Evolutionary conservation across 768 basidiomycete species (phyloP).

Genomic region (Calocybe indica): DNA sequence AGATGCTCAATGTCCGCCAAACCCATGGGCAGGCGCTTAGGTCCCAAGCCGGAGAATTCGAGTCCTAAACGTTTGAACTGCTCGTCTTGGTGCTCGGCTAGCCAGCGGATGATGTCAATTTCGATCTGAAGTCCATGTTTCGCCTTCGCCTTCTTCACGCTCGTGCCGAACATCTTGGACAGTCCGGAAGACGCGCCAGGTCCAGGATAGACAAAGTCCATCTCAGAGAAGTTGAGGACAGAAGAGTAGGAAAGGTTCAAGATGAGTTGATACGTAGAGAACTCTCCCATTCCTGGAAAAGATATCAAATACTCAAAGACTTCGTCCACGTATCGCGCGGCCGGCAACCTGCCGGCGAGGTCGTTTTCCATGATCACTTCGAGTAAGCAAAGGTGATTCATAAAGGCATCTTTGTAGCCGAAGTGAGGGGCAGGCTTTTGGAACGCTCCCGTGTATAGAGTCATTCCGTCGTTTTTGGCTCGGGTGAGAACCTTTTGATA

Average conservation of each 20-base stretch:
- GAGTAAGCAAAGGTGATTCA: constrained; percentile 60
- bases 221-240: constrained; percentile 53
- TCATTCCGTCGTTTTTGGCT: constrained; percentile 27
- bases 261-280: constrained; percentile 65
- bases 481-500: constrained; percentile 49
- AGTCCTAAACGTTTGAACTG: constrained; percentile 60
- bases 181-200: constrained; percentile 64
- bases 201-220: constrained; percentile 68
- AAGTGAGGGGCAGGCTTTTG: constrained; percentile 64
- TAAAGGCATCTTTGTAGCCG: constrained; percentile 37
- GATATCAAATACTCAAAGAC: constrained; percentile 52
- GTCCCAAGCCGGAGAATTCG: constrained; percentile 45
- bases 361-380: constrained; percentile 54
- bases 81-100: constrained; percentile 49
- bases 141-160: constrained; percentile 25
- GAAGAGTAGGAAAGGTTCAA: constrained; percentile 53
- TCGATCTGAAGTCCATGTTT: constrained; percentile 32
- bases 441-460: constrained; percentile 69
- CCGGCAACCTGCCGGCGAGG: constrained; percentile 40
- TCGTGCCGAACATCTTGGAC: constrained; percentile 55
- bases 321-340: constrained; percentile 53
- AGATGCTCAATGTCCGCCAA: constrained; percentile 75
- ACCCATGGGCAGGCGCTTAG: constrained; percentile 43
- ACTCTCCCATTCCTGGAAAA: constrained; percentile 71
- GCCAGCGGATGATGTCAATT: constrained; percentile 56